Evolutionary conservation across 192 early-diverging fungal genomes (phyloP), one percentile per base, ranked within the genome.

Genomic region (Thoreauomyces humboldtii): DNA sequence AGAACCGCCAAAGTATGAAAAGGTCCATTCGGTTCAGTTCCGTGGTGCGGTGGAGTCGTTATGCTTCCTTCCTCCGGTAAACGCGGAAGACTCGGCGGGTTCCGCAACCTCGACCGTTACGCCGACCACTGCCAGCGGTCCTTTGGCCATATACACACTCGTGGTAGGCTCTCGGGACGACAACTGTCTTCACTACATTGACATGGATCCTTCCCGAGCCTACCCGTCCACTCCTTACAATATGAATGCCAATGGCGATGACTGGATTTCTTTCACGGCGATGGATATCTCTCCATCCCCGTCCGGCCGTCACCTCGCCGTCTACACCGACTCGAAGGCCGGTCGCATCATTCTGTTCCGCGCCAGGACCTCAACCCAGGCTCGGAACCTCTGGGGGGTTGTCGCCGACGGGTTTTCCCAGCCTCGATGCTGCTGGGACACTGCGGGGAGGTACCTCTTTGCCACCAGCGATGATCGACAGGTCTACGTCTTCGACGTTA

Each of bases 181-280:
- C 65, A 83, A 91, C 68, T 81, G 84, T 33, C 83, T 93, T 15
- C 83, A 88, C 59, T 87, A 85, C 57, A 73, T 93, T 55, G 68
- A 80, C 27, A 63, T 89, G 17, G 71, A 53, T 46, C 58, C 33
- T 2, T 41, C 61, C 7, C 61, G 48, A 1, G 53, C 45, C 14
- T 59, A 29, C 57, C 66, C 44, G 2, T 24, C 29, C 41, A 70
- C 51, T 3, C n/a, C 11, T 38, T 7, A 22, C 59, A 91, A 90
- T 55, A 87, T 93, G 86, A 93, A 93, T 63, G 54, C 70, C 32
- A 90, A 88, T 69, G 85, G 84, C 22, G 91, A 93, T 62, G 77
- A 88, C 46, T 91, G 89, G 89, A 80, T 93, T 12, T 90, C 88
- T 0, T 93, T 92, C 69, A 88, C 88, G 7, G 81, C 90, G 1